These are phyloP conservation scores for Astragalus glycyphyllos DNA, from an alignment of 306 rosid genomes.

Conservation along the genomic window DNA sequence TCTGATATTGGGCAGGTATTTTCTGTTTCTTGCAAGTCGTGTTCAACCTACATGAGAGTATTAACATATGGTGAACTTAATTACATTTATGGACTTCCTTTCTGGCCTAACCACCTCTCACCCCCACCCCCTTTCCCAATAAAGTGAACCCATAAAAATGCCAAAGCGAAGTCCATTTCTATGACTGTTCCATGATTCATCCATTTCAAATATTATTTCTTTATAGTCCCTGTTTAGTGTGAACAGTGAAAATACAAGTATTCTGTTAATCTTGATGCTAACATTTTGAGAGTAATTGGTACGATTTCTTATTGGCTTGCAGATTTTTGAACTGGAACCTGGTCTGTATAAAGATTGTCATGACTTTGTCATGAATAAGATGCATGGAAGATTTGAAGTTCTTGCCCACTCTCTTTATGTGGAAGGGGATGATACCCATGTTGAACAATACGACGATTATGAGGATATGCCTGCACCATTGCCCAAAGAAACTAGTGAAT, in stretches of 20 bases:
- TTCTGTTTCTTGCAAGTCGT: background rate
- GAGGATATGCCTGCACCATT: conserved; percentile 54
- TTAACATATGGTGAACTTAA: conserved; percentile 1
- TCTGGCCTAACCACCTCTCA: background rate
- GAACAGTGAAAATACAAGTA: background rate
- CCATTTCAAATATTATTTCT: background rate
- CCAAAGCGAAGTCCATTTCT: conserved; percentile 2
- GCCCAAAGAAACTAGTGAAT: conserved; percentile 52
- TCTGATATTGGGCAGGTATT: conserved; percentile 7
- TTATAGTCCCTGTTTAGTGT: background rate
- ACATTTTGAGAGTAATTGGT: background rate
- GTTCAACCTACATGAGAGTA: conserved; percentile 18
- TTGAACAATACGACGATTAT: conserved; percentile 72
- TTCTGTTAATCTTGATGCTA: conserved; percentile 21
- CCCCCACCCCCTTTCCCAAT: background rate
- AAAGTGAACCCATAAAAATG: conserved; percentile 1
- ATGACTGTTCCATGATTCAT: conserved; percentile 5
- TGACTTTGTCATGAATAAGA: conserved; percentile 60
- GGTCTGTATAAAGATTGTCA: conserved; percentile 81
- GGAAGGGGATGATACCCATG: conserved; percentile 75
- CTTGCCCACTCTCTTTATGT: conserved; percentile 78
- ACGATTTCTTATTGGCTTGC: conserved; percentile 35
- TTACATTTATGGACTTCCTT: background rate
- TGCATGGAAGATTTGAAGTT: conserved; percentile 87
- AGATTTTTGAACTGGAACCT: conserved; percentile 85